Evolutionary conservation across 768 basidiomycete genomes (phyloP).

Genomic region (Tricholoma matsutake): DNA sequence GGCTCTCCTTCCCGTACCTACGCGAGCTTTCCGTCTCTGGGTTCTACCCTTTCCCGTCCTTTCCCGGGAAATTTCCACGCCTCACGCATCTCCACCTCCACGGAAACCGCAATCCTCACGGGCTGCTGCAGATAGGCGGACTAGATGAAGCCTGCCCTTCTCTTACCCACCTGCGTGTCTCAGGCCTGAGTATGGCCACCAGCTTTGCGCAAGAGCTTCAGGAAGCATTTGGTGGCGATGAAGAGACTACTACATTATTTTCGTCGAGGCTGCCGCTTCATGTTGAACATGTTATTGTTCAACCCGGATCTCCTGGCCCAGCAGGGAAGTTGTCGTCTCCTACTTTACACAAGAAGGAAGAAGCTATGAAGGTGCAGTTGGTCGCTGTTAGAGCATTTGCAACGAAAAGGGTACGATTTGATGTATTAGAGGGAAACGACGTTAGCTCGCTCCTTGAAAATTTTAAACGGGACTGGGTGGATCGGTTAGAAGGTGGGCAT

Average conservation of each 20-base stretch:
- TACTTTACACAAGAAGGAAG: constrained; percentile 21
- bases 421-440: constrained; percentile 7
- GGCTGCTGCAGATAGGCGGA: constrained; percentile 36
- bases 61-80: constrained; percentile 31
- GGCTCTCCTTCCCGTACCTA: constrained; percentile 38
- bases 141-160: constrained; percentile 39
- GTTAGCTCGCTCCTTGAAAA: constrained; percentile 1
- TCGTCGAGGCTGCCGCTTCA: constrained; percentile 24
- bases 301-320: constrained; percentile 24
- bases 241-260: constrained; percentile 10
- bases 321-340: constrained; percentile 5
- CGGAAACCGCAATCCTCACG: constrained; percentile 50
- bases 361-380: constrained; percentile 27
- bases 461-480: constrained; percentile 20
- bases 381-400: constrained; percentile 10
- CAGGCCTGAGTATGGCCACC: constrained; percentile 40
- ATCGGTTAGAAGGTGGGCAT: constrained; percentile 12
- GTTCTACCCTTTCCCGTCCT: constrained; percentile 47
- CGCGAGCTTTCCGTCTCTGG: constrained; percentile 42
- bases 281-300: constrained; percentile 22
- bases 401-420: constrained; percentile 6
- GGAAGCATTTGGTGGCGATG: constrained; percentile 24
- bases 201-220: constrained; percentile 41
- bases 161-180: constrained; percentile 37
- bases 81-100: constrained; percentile 42